A percentile compares a stretch with the other conserved stretches of the same genome.
Conservation (phyloP, 1,139 yeast species). For the Keqinozyma sinolaborantium region DNA sequence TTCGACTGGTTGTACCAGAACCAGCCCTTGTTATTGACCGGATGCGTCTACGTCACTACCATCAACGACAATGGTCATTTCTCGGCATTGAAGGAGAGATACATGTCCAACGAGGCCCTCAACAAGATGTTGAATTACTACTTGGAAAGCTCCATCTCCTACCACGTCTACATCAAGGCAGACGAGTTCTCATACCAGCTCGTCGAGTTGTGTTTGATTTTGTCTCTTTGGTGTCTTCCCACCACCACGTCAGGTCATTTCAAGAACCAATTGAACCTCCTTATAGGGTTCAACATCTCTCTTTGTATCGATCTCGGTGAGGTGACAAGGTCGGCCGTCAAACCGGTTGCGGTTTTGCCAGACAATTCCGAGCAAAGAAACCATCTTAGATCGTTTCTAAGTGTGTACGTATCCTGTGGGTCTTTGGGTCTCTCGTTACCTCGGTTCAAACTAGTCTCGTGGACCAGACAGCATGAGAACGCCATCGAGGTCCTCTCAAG, state of each 20-base stretch:
- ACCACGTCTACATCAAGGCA: conserved; percentile 38
- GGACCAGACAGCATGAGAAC: conserved; percentile 42
- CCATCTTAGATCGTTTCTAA: conserved; percentile 38
- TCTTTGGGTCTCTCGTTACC: conserved; percentile 48
- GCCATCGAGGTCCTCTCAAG: conserved; percentile 28
- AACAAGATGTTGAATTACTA: conserved; percentile 41
- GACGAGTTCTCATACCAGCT: conserved; percentile 40
- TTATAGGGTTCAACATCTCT: conserved; percentile 42
- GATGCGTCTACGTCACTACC: conserved; percentile 48
- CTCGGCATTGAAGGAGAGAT: conserved; percentile 9
- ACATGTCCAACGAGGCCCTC: conserved; percentile 19
- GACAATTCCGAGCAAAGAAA: conserved; percentile 34
- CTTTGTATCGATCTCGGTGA: conserved; percentile 47
- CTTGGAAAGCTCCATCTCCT: conserved; percentile 43
- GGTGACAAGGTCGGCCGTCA: conserved; percentile 18
- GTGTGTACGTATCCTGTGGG: conserved; percentile 49
- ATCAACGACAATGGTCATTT: conserved; percentile 35
- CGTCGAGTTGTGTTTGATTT: conserved; percentile 40
- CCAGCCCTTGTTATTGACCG: conserved; percentile 43
- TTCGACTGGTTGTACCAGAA: conserved; percentile 37
- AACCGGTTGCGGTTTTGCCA: conserved; percentile 10
- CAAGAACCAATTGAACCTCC: conserved; percentile 46
- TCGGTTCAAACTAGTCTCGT: conserved; percentile 43
- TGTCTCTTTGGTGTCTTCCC: conserved; percentile 50
- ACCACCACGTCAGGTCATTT: conserved; percentile 49